Base-by-base conservation (phyloP, 140 eudicot species). In the Anethum foeniculum region DNA sequence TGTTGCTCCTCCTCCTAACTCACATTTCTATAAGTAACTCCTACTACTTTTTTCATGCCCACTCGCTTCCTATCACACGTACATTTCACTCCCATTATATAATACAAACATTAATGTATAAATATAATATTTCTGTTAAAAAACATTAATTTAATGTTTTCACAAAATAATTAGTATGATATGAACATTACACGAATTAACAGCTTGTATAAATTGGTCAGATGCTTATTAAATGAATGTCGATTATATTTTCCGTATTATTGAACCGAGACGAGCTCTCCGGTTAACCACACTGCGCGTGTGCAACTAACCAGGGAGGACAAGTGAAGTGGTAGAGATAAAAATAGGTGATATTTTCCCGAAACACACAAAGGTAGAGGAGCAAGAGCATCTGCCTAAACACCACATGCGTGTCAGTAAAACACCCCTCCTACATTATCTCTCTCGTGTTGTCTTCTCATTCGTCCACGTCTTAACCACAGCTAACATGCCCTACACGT, bases 401-500 rank as follows among this genome's bases (percentile, higher is more conserved):
- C 87, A 87, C 90, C 95, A 90, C 97, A 90, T 85, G 91, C 91
- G 85, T 87, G 90, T 91, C 89, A 88, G 83, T 54, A 89, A 85
- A 85, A 75, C 60, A 71, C 48, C 80, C 80, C 36, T 58, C 48
- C 73, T 58, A 67, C 15, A 5, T 67, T 14, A 30, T 11, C 78
- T 14, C 27, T 3, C 5, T 27, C 87, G 90, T 89, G 93, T 34
- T 80, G 2, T 0, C 19, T 51, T 76, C 67, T 34, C 1, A 90
- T 89, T 93, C 91, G 97, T 64, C 90, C 97, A 91, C 96, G 94
- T 88, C 80, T 51, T 5, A 1, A 0, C 13, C 77, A 44, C 49
- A 25, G 7, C 14, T 30, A 36, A 7, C 72, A 49, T 38, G 65
- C 79, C 9, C 74, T 79, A 86, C 91, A 93, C 98, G 98, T 89